Evolutionary conservation across 495 filamentous ascomycete species (phyloP).

Genomic region (Cladorrhinum samala): DNA sequence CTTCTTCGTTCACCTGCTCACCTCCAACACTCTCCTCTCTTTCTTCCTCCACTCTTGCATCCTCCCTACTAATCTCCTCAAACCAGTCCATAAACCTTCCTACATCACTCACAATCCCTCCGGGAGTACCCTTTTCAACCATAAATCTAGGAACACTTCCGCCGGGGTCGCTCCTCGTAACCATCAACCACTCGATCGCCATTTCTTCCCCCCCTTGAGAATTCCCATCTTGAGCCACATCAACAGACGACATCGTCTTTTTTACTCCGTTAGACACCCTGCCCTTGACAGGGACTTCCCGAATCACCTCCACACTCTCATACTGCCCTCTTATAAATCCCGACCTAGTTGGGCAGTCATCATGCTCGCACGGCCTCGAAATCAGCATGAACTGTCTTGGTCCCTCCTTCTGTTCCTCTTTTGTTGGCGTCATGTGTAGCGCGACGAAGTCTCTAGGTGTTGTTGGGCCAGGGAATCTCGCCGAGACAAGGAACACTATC

Average conservation of each 20-base stretch:
- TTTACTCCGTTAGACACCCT: conserved; percentile 23
- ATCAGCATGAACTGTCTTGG: conserved; percentile 76
- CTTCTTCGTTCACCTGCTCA: conserved; percentile 13
- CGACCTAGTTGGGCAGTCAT: conserved; percentile 56
- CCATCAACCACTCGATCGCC: conserved; percentile 93
- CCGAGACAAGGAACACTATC: conserved; percentile 82
- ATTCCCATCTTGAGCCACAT: conserved; percentile 19
- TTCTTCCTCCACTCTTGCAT: conserved; percentile 21
- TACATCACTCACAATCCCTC: conserved; percentile 74
- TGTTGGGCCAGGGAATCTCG: conserved; percentile 84
- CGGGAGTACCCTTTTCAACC: conserved; percentile 87
- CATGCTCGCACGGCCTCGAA: conserved; percentile 75
- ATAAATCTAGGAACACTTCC: conserved; percentile 90
- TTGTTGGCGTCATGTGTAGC: conserved; percentile 54
- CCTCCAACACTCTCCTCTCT: conserved; percentile 22
- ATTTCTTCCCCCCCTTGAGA: conserved; percentile 35
- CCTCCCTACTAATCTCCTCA: conserved; percentile 11
- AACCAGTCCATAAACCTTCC: conserved; percentile 86
- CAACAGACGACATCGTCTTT: conserved; percentile 28
- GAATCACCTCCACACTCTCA: conserved; percentile 86
- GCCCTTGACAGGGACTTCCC: conserved; percentile 58
- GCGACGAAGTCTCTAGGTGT: conserved; percentile 83
- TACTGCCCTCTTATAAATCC: conserved; percentile 80
- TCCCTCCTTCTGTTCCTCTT: conserved; percentile 1
- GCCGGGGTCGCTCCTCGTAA: conserved; percentile 89